phyloP scores from a whole-genome alignment of 371 early-diverging fungal genomes.

The Rhizopus stolonifer region DNA sequence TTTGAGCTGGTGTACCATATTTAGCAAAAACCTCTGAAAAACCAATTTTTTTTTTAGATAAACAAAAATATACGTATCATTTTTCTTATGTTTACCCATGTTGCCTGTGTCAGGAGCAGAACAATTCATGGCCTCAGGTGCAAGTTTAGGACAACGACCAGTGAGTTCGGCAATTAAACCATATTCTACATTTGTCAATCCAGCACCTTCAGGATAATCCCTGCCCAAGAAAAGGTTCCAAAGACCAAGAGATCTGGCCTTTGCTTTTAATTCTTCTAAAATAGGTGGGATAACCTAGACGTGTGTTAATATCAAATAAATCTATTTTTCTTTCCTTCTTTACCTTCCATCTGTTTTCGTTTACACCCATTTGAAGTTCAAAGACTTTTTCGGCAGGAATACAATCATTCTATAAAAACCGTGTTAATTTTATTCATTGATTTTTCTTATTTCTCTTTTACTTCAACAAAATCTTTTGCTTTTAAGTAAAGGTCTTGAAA shows the following conservation, averaged over 20 bases:
- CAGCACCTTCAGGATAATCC: constrained; percentile 78
- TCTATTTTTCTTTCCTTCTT: constrained; percentile 7
- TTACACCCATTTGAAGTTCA: constrained; percentile 70
- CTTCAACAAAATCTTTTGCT: constrained; percentile 80
- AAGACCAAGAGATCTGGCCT: constrained; percentile 85
- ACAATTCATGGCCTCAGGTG: constrained; percentile 91
- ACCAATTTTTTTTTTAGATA: too few relatives aligned
- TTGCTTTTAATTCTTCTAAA: constrained; percentile 84
- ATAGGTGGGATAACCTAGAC: constrained; percentile 72
- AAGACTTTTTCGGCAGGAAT: constrained; percentile 88
- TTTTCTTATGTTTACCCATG: constrained; percentile 57
- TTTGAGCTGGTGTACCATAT: constrained; percentile 88
- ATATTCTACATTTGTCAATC: constrained; percentile 93
- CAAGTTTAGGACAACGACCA: constrained; percentile 76
- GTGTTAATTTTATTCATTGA: not conserved
- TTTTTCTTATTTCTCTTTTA: constrained; percentile 20
- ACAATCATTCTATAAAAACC: constrained; percentile 77
- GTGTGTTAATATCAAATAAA: too few relatives aligned
- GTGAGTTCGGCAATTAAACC: constrained; percentile 87
- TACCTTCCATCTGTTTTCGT: constrained; percentile 82
- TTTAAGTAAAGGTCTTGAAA: constrained; percentile 67
- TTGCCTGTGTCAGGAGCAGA: constrained; percentile 98
- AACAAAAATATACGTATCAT: not conserved
- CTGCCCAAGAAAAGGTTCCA: constrained; percentile 94
- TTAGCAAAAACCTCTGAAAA: constrained; percentile 86